Base-by-base conservation (phyloP, 2,329 filamentous ascomycete species). In the Ascochyta koolunga region DNA sequence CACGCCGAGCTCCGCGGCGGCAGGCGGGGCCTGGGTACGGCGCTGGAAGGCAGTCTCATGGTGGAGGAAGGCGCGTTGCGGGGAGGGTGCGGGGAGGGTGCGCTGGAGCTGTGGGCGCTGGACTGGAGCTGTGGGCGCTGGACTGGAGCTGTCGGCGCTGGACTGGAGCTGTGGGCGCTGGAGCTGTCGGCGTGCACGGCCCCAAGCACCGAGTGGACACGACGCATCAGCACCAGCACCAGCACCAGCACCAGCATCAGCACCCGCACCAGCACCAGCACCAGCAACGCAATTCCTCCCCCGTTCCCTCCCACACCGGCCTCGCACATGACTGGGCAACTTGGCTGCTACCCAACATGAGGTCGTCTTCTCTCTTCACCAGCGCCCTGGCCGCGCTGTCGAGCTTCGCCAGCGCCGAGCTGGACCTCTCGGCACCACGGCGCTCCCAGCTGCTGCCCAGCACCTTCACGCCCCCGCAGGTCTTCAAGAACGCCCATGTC, bases 401-500 rank as follows among this genome's bases (percentile, higher is more conserved):
- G 70, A 80, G 87, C 70, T 74, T 86, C 65, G 81, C 82, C 56
- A 76, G 77, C 54, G 78, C 82, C 64, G 80, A 83, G 52, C 83
- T 86, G 60, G 85, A 85, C 74, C 75, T 83, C 67, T 82, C 80
- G 50, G 79, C 86, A 57, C 85, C 86, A 37, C 76, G 84, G 64
- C 82, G 72, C 40, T 81, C 76, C 33, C 78, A 72, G 62, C 76
- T 82, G 68, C 76, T 81, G 32, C 71, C 78, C 22, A 71, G 70
- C 61, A 74, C 72, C 58, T 96, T 97, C 80, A 89, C 85, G 76
- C 92, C 93, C 48, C 89, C 93, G 13, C 90, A 91, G 73, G 90
- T 93, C 64, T 99, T 96, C 81, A 91, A 93, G 79, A 97, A 99
- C 77, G 84, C 83, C 76, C 98, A 99, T 75, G 78, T 98, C 25